Conservation (phyloP, 176 grass and related monocot species). For the Aegilops umbellulata region DNA sequence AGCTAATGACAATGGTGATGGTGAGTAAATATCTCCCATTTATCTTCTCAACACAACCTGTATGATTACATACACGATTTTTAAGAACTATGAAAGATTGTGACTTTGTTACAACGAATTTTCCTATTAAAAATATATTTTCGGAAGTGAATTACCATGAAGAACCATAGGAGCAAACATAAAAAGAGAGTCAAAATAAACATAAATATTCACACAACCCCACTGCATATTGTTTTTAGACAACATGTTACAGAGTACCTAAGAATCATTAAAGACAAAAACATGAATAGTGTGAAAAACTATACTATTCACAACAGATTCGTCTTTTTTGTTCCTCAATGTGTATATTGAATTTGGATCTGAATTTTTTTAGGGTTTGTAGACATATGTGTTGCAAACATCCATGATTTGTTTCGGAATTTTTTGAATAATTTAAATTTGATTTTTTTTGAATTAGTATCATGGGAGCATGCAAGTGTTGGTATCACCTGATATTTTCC, state of each 20-base stretch:
- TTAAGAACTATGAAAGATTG: background rate
- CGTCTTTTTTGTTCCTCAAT: no score
- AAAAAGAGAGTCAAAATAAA: background rate
- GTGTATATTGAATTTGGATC: no score
- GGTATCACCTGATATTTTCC: no score
- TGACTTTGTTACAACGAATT: background rate
- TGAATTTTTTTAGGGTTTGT: no score
- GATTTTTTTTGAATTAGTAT: no score
- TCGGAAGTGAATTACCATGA: no score
- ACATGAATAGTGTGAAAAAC: no score
- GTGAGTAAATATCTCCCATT: constrained; percentile 43
- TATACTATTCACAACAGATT: no score
- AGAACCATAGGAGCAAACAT: background rate
- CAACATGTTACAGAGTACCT: background rate
- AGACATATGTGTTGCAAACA: no score
- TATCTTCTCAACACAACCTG: constrained; percentile 8
- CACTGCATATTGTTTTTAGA: background rate
- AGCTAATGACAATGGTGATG: constrained; percentile 70
- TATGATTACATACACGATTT: background rate
- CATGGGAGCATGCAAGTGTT: no score
- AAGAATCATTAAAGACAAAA: background rate
- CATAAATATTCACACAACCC: background rate
- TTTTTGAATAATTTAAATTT: no score
- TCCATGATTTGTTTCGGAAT: no score
- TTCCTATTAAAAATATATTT: background rate